Evolutionary conservation across 768 basidiomycete species (phyloP), one percentile per base, ranked within the genome.

Genomic region (Lentinus tigrinus): DNA sequence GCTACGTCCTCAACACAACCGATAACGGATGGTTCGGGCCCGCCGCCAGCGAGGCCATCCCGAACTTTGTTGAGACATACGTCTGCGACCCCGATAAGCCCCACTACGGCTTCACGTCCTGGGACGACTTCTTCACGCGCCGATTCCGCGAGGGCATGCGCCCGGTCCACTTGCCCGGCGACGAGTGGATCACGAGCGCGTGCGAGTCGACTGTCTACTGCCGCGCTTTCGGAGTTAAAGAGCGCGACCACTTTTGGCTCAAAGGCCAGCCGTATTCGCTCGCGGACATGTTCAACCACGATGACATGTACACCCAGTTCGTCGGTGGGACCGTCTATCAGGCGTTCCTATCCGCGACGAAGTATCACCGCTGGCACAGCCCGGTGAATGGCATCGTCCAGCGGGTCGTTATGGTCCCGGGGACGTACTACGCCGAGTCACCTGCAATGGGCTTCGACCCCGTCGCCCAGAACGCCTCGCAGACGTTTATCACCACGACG

Each of bases 331-430:
- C 78, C 0, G 67, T 82, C 36, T 78, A 78, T 67, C 85, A 87
- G 63, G 84, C 79, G 0, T 85, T 85, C 70, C 77, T 88, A 57
- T 75, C 74, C 52, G 75, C 82, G 3, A 63, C 76, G 23, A 75
- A 77, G 27, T 88, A 85, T 62, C 87, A 87, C 63, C 81, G 85
- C 60, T 87, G 85, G 85, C 82, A 83, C 67, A 71, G 75, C 49
- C 87, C 87, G 54, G 77, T 87, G 11, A 72, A 75, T 37, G 82
- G 82, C 2, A 70, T 46, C 1, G 70, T 84, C 31, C 66, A 63
- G 14, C 72, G 78, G 65, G 69, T 71, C 11, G 75, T 74, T n/a
- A 64, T 77, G 34, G 69, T 84, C 13, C 80, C 81, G 6, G 81
- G 82, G 2, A 78, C 78, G 1, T 82, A 83, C 66, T 85, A 79